Evolutionary conservation across 805 yeast genomes (phyloP), one percentile per base, ranked within the genome.

Genomic region (Lachancea sp.): DNA sequence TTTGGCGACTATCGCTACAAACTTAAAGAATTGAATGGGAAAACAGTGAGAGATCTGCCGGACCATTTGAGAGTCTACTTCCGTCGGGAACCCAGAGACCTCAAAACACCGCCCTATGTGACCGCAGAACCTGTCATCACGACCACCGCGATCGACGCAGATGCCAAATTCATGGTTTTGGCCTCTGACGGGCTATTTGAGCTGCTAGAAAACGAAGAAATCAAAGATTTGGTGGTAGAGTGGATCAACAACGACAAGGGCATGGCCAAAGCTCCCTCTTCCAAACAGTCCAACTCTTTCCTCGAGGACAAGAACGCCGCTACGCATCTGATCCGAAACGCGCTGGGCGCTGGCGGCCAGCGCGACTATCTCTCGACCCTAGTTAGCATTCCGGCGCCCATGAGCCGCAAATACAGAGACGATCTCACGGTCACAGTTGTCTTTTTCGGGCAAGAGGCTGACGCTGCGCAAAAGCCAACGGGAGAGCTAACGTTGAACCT

Each of bases 1-100:
- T 93, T 93, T 71, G 99, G 99, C 39, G 99, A 93, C 65, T 95
- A 96, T 48, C 77, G 96, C 49, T 93, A 88, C 62, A 93, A 93
- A 61, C 75, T 95, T 72, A 78, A 89, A 27, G 71, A 72, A 31
- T 48, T 70, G n/a, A 66, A 63, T 43, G 60, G 82, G 55, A 49
- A 66, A 43, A 49, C 67, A 0, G 54, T 68, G 12, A 65, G 62
- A 10, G 79, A 81, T 18, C 75, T 87, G 46, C 97, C 95, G 57
- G 82, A 82, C 39, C 82, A 86, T 54, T 74, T 82, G 49, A 81
- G 81, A 55, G 82, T 89, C 53, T 90, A 91, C 61, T 95, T 96
- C 30, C 76, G 91, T 60, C 77, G 85, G 19, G 70, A 71, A 36
- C 95, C 95, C 27, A 77, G 78, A 42, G 77, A 79, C 53, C 73